Conservation (phyloP, 345 rosid genomes). For the Aethionema arabicum region DNA sequence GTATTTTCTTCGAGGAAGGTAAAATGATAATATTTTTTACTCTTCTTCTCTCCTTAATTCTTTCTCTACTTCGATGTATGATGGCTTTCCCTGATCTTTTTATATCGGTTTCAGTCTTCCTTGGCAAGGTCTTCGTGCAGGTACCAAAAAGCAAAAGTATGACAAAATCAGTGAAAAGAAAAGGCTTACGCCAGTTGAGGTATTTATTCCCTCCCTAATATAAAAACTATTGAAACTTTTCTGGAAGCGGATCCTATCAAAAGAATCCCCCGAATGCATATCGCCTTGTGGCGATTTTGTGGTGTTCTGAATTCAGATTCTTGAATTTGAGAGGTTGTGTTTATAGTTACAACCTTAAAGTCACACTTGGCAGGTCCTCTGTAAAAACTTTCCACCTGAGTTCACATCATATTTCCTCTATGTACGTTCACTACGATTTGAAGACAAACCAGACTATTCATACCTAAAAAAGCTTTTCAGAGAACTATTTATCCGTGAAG, state of each 20-base stretch:
- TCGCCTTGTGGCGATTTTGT: not conserved
- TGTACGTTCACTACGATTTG: slow-evolving; percentile 89
- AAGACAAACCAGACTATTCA: slow-evolving; percentile 94
- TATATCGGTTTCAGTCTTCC: slow-evolving; percentile 65
- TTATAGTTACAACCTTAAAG: not conserved
- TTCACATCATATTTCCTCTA: slow-evolving; percentile 93
- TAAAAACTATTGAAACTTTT: not conserved
- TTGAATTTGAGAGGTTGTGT: not conserved
- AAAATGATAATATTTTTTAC: too few relatives aligned
- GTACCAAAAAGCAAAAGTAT: slow-evolving; percentile 96
- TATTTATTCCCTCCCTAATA: slow-evolving; percentile 27
- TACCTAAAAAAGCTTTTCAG: slow-evolving; percentile 94
- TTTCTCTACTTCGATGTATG: not conserved
- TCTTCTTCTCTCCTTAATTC: too few relatives aligned
- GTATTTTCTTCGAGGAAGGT: slow-evolving; percentile 99
- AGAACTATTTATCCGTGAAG: slow-evolving; percentile 88
- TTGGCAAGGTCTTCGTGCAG: slow-evolving; percentile 96
- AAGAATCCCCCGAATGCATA: not conserved
- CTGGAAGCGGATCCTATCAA: not conserved
- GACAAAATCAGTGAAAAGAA: slow-evolving; percentile 95
- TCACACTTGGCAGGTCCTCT: slow-evolving; percentile 61
- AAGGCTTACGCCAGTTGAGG: slow-evolving; percentile 88
- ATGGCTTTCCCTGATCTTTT: slow-evolving; percentile 14
- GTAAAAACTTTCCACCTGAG: slow-evolving; percentile 83
- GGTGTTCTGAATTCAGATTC: not conserved